Evolutionary conservation across 768 basidiomycete species (phyloP).

Genomic region (Auriscalpium orientale): DNA sequence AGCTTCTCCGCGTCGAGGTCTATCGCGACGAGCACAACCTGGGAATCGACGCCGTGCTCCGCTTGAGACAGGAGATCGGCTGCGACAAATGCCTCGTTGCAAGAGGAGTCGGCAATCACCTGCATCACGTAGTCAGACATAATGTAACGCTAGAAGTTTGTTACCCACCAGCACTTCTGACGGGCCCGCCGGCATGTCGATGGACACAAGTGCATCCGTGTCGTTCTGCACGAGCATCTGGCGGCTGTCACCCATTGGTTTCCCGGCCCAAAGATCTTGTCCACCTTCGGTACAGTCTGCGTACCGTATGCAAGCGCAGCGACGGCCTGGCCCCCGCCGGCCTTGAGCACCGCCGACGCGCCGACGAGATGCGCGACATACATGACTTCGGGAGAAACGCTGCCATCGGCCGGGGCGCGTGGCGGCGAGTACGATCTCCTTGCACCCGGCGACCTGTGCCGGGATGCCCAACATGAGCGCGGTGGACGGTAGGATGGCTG

Average conservation of each 20-base stretch:
- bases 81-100: slow-evolving; percentile 85
- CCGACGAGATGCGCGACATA: slow-evolving; percentile 92
- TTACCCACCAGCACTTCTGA: slow-evolving; percentile 88
- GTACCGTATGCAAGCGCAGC: slow-evolving; percentile 97
- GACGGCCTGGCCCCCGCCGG: slow-evolving; percentile 94
- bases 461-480: slow-evolving; percentile 98
- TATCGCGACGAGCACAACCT: slow-evolving; percentile 88
- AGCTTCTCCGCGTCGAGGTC: slow-evolving; percentile 56
- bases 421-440: slow-evolving; percentile 84
- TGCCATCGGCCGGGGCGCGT: slow-evolving; percentile 91
- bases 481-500: slow-evolving; percentile 91
- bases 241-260: slow-evolving; percentile 99
- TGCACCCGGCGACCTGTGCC: slow-evolving; percentile 94
- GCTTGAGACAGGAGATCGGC: slow-evolving; percentile 97
- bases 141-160: slow-evolving; percentile 7
- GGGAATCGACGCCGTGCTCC: slow-evolving; percentile 96
- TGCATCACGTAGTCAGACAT: slow-evolving; percentile 24
- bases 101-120: slow-evolving; percentile 91
- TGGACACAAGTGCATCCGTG: slow-evolving; percentile 90
- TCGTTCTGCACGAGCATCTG: slow-evolving; percentile 99
- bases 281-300: slow-evolving; percentile 90
- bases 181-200: slow-evolving; percentile 99
- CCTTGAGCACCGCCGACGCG: slow-evolving; percentile 84
- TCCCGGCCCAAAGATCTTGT: slow-evolving; percentile 98
- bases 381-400: slow-evolving; percentile 93